These are phyloP conservation scores for Xylaria scruposa DNA, from an alignment of 495 filamentous ascomycete species.

Conservation along the genomic window DNA sequence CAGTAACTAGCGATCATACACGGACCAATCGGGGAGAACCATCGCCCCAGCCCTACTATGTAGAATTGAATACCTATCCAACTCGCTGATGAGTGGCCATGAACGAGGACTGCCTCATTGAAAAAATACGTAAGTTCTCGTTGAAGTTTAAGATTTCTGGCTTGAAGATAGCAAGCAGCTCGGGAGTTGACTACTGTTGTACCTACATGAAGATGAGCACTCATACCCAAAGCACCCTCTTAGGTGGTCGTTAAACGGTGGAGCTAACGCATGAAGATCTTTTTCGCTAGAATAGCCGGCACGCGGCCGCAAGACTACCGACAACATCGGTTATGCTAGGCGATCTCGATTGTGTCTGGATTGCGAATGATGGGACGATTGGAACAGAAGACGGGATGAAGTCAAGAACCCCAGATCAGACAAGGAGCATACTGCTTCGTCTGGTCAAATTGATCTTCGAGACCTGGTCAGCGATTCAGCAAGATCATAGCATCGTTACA, in stretches of 20 bases:
- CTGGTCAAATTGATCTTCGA: constrained; percentile 17
- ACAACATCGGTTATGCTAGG: constrained; percentile 15
- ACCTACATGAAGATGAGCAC: constrained; percentile 3
- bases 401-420: constrained; percentile 7
- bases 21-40: background rate
- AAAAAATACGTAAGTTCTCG: background rate
- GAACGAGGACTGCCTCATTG: background rate
- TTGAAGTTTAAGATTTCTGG: background rate
- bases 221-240: background rate
- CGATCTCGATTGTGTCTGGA: background rate
- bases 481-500: constrained; percentile 13
- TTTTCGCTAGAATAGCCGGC: constrained; percentile 8
- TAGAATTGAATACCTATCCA: background rate
- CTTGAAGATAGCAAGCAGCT: background rate
- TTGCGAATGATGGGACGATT: background rate
- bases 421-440: background rate
- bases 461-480: constrained; percentile 18
- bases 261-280: constrained; percentile 22
- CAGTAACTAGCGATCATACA: background rate
- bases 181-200: constrained; percentile 1
- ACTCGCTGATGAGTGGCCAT: background rate
- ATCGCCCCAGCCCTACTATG: no score
- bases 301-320: constrained; percentile 8
- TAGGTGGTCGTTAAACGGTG: constrained; percentile 16
- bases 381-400: constrained; percentile 1